phyloP scores from a whole-genome alignment of 2,329 filamentous ascomycete genomes.

The Colletotrichum trifolii region DNA sequence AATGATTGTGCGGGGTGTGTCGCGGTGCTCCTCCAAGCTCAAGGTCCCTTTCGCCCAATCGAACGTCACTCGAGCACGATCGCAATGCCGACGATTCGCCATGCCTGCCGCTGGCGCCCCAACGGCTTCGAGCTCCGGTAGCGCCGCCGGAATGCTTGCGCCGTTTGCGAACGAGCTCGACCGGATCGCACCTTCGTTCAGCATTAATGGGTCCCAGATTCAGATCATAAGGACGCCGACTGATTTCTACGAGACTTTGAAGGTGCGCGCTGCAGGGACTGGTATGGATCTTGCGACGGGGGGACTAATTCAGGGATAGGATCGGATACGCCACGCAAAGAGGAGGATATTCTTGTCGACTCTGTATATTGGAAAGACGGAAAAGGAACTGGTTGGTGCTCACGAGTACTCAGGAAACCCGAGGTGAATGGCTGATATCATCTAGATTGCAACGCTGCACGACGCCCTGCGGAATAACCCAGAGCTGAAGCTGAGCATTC shows the following conservation, averaged over 20 bases:
- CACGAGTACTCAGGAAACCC: neutral
- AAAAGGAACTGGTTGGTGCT: conserved; percentile 78
- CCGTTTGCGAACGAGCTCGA: conserved; percentile 80
- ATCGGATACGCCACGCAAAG: conserved; percentile 84
- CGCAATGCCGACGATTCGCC: conserved; percentile 37
- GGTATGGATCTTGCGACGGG: neutral
- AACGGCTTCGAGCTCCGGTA: conserved; percentile 40
- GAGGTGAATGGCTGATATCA: neutral
- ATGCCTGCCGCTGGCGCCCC: conserved; percentile 34
- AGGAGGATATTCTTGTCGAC: conserved; percentile 92
- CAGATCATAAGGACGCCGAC: conserved; percentile 80
- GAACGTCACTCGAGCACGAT: conserved; percentile 20
- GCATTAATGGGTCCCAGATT: conserved; percentile 83
- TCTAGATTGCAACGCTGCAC: conserved; percentile 78
- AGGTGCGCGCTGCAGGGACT: conserved; percentile 64
- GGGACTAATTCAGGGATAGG: conserved; percentile 53
- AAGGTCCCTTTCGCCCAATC: conserved; percentile 28
- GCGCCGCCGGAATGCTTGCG: conserved; percentile 56
- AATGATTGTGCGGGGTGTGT: conserved; percentile 49
- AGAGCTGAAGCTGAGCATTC: conserved; percentile 82
- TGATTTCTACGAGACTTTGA: conserved; percentile 93
- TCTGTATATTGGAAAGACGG: conserved; percentile 93
- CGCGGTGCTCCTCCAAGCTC: conserved; percentile 45
- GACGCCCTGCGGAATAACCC: conserved; percentile 80
- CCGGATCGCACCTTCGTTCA: conserved; percentile 89